These are phyloP conservation scores for Candida ipomoeae DNA, from an alignment of 805 yeast genomes.

Conservation along the genomic window DNA sequence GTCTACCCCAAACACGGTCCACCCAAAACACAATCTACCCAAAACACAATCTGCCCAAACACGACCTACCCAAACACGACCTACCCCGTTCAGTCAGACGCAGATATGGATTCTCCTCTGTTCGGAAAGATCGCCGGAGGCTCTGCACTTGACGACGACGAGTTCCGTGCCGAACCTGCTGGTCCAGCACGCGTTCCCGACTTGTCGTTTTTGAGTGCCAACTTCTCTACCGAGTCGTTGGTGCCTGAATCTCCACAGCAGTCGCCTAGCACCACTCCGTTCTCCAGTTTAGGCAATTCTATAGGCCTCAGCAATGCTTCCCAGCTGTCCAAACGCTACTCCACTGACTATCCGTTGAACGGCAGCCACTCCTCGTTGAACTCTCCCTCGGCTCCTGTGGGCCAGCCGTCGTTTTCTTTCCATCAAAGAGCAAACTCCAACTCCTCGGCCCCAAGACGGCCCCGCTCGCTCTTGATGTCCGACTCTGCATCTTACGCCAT, in stretches of 20 bases:
- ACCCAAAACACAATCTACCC: too few relatives aligned
- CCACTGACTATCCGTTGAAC: slow-evolving; percentile 3
- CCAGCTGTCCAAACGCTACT: slow-evolving; percentile 7
- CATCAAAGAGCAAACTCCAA: slow-evolving; percentile 14
- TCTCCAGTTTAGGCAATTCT: not conserved
- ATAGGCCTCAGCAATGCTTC: slow-evolving; percentile 1
- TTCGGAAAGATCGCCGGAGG: slow-evolving; percentile 2
- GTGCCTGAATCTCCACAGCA: not conserved
- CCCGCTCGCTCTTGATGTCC: slow-evolving; percentile 31
- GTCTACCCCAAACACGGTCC: not conserved
- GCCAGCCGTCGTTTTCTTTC: slow-evolving; percentile 13
- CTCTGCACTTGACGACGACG: slow-evolving; percentile 7
- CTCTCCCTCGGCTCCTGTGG: slow-evolving; percentile 13
- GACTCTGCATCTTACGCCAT: slow-evolving; percentile 27
- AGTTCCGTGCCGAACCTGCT: slow-evolving; percentile 2
- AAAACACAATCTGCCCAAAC: too few relatives aligned
- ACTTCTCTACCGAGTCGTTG: slow-evolving; percentile 37
- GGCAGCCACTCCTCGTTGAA: slow-evolving; percentile 9
- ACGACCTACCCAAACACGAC: too few relatives aligned
- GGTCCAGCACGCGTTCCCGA: slow-evolving; percentile 17
- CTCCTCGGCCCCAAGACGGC: slow-evolving; percentile 21
- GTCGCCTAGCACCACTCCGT: not conserved
- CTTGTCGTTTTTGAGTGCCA: slow-evolving; percentile 33
- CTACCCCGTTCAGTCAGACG: not conserved
- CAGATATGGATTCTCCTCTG: slow-evolving; percentile 2